Evolutionary conservation across 1,284 basidiomycete species (phyloP).

Genomic region (Irpex rosettiformis): DNA sequence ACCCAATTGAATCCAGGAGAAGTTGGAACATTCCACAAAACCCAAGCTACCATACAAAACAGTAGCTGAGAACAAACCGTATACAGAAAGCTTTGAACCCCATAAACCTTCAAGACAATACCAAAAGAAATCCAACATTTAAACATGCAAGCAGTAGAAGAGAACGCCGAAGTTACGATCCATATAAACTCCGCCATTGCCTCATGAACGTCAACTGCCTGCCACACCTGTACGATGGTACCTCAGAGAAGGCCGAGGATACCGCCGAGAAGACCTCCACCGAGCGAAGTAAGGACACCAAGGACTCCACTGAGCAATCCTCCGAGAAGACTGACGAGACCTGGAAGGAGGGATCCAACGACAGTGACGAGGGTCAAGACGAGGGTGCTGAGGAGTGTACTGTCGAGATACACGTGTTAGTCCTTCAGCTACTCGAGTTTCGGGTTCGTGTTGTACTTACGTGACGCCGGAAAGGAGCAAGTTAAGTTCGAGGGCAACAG

Average conservation of each 20-base stretch:
- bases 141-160: too few relatives aligned
- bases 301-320: neutral
- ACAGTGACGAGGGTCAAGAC: neutral
- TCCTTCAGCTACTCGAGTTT: neutral
- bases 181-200: neutral
- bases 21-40: too few relatives aligned
- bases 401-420: neutral
- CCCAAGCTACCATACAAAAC: too few relatives aligned
- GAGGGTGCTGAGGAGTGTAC: neutral
- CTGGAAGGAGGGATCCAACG: neutral
- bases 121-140: too few relatives aligned
- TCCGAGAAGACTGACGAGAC: neutral
- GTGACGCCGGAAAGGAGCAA: neutral
- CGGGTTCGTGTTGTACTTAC: neutral
- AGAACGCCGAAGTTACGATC: neutral
- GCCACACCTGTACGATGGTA: neutral
- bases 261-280: neutral
- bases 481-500: neutral
- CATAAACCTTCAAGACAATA: too few relatives aligned
- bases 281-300: neutral
- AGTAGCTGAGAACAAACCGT: too few relatives aligned
- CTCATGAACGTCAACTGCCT: neutral
- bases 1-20: too few relatives aligned
- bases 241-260: neutral
- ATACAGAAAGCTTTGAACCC: too few relatives aligned